Percentiles rank a stretch among this genome's conserved stretches.
Evolutionary conservation across 441 rosid species (phyloP).

Genomic region (Melastoma candidum): DNA sequence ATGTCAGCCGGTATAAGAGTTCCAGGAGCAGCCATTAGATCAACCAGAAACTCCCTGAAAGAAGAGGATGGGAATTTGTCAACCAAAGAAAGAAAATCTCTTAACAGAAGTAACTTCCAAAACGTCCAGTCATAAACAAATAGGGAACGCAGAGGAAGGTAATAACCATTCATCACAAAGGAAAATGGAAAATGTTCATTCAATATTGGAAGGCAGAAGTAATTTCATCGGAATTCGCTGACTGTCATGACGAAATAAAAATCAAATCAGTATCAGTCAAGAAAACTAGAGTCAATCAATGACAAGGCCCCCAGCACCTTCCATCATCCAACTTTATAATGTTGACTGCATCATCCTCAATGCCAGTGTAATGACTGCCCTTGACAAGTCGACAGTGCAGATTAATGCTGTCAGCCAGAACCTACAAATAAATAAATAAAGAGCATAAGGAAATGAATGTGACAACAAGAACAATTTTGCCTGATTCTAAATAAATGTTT

Average conservation of each 20-base stretch:
- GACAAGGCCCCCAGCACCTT: slow-evolving; percentile 37
- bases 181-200: background rate
- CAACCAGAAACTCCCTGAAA: slow-evolving; percentile 95
- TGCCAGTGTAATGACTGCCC: slow-evolving; percentile 97
- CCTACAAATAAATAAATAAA: slow-evolving; percentile 44
- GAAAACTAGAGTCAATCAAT: background rate
- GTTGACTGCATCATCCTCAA: slow-evolving; percentile 96
- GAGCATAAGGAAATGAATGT: slow-evolving; percentile 9
- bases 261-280: background rate
- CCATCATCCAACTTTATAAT: slow-evolving; percentile 79
- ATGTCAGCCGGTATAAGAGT: slow-evolving; percentile 94
- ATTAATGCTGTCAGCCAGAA: slow-evolving; percentile 71
- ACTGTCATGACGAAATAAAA: too few species aligned
- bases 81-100: too few species aligned
- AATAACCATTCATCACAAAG: background rate
- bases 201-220: slow-evolving; percentile 14
- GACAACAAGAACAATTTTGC: background rate
- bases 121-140: slow-evolving; percentile 12
- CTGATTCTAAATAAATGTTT: too few species aligned
- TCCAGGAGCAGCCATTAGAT: slow-evolving; percentile 99
- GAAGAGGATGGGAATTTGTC: slow-evolving; percentile 18
- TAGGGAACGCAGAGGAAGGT: slow-evolving; percentile 1
- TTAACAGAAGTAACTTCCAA: too few species aligned
- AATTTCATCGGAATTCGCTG: background rate
- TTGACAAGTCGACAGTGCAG: slow-evolving; percentile 92